These are phyloP conservation scores for Panus rudis DNA, from an alignment of 768 basidiomycete genomes.

Conservation along the genomic window DNA sequence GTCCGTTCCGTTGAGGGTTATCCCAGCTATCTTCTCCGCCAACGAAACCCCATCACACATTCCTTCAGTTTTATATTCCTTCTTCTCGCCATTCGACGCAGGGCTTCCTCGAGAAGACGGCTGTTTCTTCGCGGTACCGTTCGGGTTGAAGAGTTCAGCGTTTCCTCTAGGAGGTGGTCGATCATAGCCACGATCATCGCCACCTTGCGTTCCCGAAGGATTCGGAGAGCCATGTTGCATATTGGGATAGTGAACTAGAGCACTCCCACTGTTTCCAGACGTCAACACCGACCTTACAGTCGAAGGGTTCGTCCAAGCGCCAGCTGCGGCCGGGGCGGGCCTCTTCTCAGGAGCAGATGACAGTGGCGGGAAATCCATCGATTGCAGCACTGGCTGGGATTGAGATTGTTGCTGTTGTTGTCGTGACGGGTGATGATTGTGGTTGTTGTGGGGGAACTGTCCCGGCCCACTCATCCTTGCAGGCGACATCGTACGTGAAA, in stretches of 20 bases:
- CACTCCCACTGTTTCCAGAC: slow-evolving; percentile 26
- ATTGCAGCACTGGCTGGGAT: slow-evolving; percentile 35
- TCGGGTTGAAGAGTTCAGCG: slow-evolving; percentile 32
- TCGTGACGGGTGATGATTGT: slow-evolving; percentile 12
- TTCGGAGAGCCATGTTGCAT: slow-evolving; percentile 14
- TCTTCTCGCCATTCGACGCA: no score
- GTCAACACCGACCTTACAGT: slow-evolving; percentile 45
- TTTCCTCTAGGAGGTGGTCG: slow-evolving; percentile 41
- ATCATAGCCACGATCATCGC: slow-evolving; percentile 36
- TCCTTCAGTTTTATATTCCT: no score
- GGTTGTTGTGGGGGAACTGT: neutral
- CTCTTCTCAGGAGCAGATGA: slow-evolving; percentile 41
- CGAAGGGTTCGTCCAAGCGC: slow-evolving; percentile 66
- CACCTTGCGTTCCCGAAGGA: neutral
- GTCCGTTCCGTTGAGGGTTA: no score
- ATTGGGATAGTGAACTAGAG: slow-evolving; percentile 32
- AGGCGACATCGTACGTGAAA: slow-evolving; percentile 33
- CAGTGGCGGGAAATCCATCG: slow-evolving; percentile 69
- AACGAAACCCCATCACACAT: no score
- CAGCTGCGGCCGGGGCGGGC: slow-evolving; percentile 45
- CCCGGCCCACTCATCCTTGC: slow-evolving; percentile 21
- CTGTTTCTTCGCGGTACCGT: slow-evolving; percentile 15
- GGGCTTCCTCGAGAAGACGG: no score
- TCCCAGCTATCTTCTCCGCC: no score
- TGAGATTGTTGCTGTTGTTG: slow-evolving; percentile 34